Evolutionary conservation across 139 green algal genomes (phyloP).

Genomic region (Nannochloris sp.): DNA sequence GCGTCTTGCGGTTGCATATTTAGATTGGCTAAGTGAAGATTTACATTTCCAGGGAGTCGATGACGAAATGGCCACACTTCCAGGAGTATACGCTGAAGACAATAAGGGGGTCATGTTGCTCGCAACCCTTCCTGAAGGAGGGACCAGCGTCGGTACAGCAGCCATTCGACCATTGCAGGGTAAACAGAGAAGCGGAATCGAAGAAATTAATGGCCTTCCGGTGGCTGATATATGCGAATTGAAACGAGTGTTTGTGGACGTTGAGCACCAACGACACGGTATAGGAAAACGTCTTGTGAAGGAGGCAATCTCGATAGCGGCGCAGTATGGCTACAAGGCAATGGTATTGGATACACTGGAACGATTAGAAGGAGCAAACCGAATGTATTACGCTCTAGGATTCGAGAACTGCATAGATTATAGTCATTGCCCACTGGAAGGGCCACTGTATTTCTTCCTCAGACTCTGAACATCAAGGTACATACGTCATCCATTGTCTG

Average conservation of each 20-base stretch:
- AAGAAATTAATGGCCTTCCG: slow-evolving; percentile 4
- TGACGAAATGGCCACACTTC: slow-evolving; percentile 18
- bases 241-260: slow-evolving; percentile 28
- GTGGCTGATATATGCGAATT: slow-evolving; percentile 20
- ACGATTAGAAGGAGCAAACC: slow-evolving; percentile 19
- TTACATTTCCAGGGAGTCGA: slow-evolving; percentile 23
- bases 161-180: slow-evolving; percentile 17
- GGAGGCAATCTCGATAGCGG: slow-evolving; percentile 2
- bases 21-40: slow-evolving; percentile 29
- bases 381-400: slow-evolving; percentile 15
- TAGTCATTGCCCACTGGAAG: slow-evolving; percentile 26
- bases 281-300: slow-evolving; percentile 10
- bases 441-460: slow-evolving; percentile 24
- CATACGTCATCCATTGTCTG: background rate
- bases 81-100: slow-evolving; percentile 15
- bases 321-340: slow-evolving; percentile 8
- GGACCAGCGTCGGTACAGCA: slow-evolving; percentile 8
- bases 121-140: slow-evolving; percentile 1
- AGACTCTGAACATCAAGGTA: background rate
- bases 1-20: slow-evolving; percentile 3
- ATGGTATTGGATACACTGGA: slow-evolving; percentile 30
- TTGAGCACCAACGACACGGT: slow-evolving; percentile 13
- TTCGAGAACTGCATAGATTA: slow-evolving; percentile 21
- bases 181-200: background rate
- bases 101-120: slow-evolving; percentile 24